Evolutionary conservation across 2,329 filamentous ascomycete genomes (phyloP).

Genomic region (Fonsecaea erecta): DNA sequence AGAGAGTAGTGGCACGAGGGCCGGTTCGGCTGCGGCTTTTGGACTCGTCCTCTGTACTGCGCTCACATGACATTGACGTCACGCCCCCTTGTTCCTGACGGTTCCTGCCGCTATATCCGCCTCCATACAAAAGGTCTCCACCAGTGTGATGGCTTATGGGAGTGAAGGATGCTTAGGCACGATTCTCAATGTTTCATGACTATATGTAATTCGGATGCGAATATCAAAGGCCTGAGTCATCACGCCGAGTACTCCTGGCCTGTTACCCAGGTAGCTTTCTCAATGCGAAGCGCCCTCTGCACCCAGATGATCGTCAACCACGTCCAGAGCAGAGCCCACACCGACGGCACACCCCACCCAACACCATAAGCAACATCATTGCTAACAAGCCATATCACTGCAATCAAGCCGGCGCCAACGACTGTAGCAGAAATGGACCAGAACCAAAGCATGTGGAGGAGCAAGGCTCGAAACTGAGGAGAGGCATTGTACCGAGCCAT

Average conservation of each 20-base stretch:
- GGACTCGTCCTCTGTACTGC: background rate
- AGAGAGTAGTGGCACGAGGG: background rate
- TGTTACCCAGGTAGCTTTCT: slow-evolving; percentile 47
- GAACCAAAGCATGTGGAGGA: slow-evolving; percentile 60
- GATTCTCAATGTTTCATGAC: too few species aligned
- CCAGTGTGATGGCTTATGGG: too few species aligned
- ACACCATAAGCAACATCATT: slow-evolving; percentile 54
- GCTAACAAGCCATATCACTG: slow-evolving; percentile 53
- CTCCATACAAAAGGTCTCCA: too few species aligned
- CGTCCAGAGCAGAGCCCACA: slow-evolving; percentile 50
- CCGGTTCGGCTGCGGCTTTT: background rate
- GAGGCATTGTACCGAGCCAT: slow-evolving; percentile 60
- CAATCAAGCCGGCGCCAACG: slow-evolving; percentile 51
- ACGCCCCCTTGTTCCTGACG: slow-evolving; percentile 7
- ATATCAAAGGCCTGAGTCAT: too few species aligned
- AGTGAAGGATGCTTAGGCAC: too few species aligned
- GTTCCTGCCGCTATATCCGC: slow-evolving; percentile 1
- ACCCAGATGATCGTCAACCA: slow-evolving; percentile 54
- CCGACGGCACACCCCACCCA: slow-evolving; percentile 49
- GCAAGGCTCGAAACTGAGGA: slow-evolving; percentile 58
- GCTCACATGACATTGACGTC: slow-evolving; percentile 16
- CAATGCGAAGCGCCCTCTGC: slow-evolving; percentile 49
- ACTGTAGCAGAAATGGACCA: slow-evolving; percentile 58
- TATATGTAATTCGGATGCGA: too few species aligned
- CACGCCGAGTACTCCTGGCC: too few species aligned